Base-by-base conservation (phyloP, 2,329 filamentous ascomycete species). In the Plenodomus lindquistii region DNA sequence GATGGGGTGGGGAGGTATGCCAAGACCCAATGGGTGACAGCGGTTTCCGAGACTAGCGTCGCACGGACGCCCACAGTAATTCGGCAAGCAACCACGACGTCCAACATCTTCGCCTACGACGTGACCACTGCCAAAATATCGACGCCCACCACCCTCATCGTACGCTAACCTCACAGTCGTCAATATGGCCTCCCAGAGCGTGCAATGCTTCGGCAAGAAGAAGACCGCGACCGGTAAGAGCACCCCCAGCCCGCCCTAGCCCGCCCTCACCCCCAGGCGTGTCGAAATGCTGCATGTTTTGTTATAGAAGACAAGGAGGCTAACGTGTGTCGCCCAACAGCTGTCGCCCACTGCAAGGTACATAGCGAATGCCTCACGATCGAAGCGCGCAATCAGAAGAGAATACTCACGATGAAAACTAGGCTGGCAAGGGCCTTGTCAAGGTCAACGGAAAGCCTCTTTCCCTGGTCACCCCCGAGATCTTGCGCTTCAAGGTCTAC, bases 401-500 rank as follows among this genome's bases (percentile, higher is more conserved):
- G 31, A 22, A 62, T 69, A 60, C 63, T 71, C 45, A 72, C 49
- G 40, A 44, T 46, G 44, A 55, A 43, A n/a, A 50, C 46, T 62
- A 86, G 84, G 79, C 85, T 76, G 87, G 87, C 75, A 88, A 88
- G 78, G 94, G 94, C 79, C 87, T 97, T 73, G 85, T 99, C 81
- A 96, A 95, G 85, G 94, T 97, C 81, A 99, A 97, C 85, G 94
- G 94, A 81, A 89, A 91, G 78, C 94, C 94, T 73, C 87, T 99
- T 73, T 83, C 83, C 74, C 89, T 97, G 73, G 89, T 96, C 72
- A 89, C 97, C 83, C 92, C 94, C 72, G 89, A 96, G 82, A 87
- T 96, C 79, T 85, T 99, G 74, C 89, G 94, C 79, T 97, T 96
- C 88, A 97, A 97, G 89, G 92, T 97, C 81, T 99, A 99, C 87